Percentiles rank a stretch among this genome's conserved stretches.
Conservation (phyloP, 345 rosid genomes). For the Pseudoturritis turrita region DNA sequence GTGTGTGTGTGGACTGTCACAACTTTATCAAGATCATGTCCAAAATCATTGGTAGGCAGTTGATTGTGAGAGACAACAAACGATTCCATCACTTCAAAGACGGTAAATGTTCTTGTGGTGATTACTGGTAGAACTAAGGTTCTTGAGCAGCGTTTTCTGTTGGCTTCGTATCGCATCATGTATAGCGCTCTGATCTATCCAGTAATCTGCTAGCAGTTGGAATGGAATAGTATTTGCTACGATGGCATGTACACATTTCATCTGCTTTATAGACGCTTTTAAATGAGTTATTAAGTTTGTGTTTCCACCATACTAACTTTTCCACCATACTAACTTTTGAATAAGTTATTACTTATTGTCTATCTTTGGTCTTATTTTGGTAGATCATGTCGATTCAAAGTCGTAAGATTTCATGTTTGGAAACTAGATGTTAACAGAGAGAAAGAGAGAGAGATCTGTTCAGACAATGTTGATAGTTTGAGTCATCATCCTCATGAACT, state of each 20-base stretch:
- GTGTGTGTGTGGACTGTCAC: conserved; percentile 74
- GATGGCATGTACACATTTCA: neutral
- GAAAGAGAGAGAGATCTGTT: neutral
- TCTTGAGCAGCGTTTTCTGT: neutral
- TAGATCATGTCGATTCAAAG: neutral
- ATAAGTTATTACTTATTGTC: neutral
- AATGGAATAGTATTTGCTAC: conserved; percentile 13
- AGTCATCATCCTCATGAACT: conserved; percentile 82
- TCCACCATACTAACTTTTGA: neutral
- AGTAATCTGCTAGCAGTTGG: neutral
- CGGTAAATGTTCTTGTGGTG: conserved; percentile 58
- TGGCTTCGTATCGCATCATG: conserved; percentile 10
- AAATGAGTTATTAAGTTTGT: neutral
- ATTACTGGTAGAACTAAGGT: conserved; percentile 43
- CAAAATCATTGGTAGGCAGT: conserved; percentile 62
- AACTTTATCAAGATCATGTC: conserved; percentile 86
- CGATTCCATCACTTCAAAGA: conserved; percentile 69
- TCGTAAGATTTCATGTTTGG: neutral
- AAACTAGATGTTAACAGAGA: neutral
- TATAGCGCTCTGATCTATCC: conserved; percentile 28
- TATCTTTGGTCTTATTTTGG: neutral
- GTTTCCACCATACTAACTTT: too few relatives aligned
- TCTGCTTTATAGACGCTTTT: conserved; percentile 6
- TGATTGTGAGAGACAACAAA: conserved; percentile 76
- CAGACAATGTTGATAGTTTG: conserved; percentile 26